Evolutionary conservation across 495 filamentous ascomycete genomes (phyloP), one percentile per base, ranked within the genome.

Genomic region (Lentithecium fluviatile): DNA sequence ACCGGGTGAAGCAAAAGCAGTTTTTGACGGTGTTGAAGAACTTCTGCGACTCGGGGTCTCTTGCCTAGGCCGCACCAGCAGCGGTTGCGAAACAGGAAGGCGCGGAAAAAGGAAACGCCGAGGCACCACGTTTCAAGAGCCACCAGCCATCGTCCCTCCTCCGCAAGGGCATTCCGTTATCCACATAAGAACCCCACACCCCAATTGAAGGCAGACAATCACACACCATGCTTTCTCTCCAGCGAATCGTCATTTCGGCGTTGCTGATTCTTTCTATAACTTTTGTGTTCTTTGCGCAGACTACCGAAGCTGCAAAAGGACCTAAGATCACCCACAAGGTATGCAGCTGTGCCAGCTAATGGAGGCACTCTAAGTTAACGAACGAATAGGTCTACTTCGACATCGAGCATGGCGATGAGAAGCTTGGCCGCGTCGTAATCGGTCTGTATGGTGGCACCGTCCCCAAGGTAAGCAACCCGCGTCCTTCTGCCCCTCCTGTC

Each of bases 361-460:
- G 15, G 48, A 65, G 36, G 2, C 7, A 54, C 34, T 29, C 51
- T 29, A 21, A 36, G 40, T 24, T 60, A 20, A 34, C 34, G 15
- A 20, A 10, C 42, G 43, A 19, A 48, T 58, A 88, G 84, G 86
- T 97, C 72, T 97, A 86, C 76, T 97, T 99, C 73, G 95, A 97
- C 69, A 90, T 99, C 65, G 77, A 85, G 61, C 91, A 97, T 75
- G 95, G 89, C 66, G 95, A 90, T 66, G 82, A 97, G 77, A 67
- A 83, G 20, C 67, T 97, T 37, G 94, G 94, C 52, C 83, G 88
- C 50, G 85, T 99, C 70, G 90, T 96, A 60, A 85, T 99, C 45
- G 94, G 94, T 68, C 83, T 99, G 53, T 99, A 99, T 71, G 94
- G 95, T 72, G 95, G 95, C 84, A 97, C 94, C 42, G 90, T 95